Conservation (phyloP, 2,329 filamentous ascomycete species). For the Chaetomiaceae sp. region DNA sequence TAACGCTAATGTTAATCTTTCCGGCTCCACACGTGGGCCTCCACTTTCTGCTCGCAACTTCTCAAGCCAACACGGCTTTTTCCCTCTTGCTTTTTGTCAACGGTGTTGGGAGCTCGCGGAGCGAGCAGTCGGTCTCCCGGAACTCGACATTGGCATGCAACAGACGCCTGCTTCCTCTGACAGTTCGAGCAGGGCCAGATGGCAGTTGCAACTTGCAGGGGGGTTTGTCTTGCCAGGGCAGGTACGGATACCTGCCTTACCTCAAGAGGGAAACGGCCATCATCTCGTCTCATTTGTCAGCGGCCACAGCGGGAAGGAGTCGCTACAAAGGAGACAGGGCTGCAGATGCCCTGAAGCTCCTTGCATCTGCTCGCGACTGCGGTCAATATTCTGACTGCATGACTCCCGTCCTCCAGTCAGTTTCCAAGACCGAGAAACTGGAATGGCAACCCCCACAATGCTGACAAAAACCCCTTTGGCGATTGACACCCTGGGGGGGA, state of each 20-base stretch:
- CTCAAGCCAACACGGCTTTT: too few relatives aligned
- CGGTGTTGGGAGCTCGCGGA: too few relatives aligned
- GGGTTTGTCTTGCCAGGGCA: too few relatives aligned
- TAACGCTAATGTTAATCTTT: background rate
- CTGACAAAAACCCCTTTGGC: background rate
- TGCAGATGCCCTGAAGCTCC: conserved; percentile 1
- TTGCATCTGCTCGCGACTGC: background rate
- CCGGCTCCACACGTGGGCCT: background rate
- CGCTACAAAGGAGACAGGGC: too few relatives aligned
- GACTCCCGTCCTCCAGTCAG: background rate
- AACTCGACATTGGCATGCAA: too few relatives aligned
- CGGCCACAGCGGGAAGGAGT: background rate
- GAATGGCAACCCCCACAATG: background rate
- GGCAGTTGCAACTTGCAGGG: too few relatives aligned
- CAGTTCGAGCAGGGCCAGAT: too few relatives aligned
- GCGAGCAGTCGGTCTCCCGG: too few relatives aligned
- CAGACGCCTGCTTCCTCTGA: too few relatives aligned
- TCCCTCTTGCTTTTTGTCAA: too few relatives aligned
- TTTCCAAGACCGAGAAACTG: background rate
- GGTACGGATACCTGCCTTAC: background rate
- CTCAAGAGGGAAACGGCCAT: too few relatives aligned
- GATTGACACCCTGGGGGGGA: background rate
- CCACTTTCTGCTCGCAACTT: too few relatives aligned
- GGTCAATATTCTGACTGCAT: background rate
- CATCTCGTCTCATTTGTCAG: background rate